phyloP scores from a whole-genome alignment of 768 basidiomycete genomes.

The Boletus vermiculosoides region DNA sequence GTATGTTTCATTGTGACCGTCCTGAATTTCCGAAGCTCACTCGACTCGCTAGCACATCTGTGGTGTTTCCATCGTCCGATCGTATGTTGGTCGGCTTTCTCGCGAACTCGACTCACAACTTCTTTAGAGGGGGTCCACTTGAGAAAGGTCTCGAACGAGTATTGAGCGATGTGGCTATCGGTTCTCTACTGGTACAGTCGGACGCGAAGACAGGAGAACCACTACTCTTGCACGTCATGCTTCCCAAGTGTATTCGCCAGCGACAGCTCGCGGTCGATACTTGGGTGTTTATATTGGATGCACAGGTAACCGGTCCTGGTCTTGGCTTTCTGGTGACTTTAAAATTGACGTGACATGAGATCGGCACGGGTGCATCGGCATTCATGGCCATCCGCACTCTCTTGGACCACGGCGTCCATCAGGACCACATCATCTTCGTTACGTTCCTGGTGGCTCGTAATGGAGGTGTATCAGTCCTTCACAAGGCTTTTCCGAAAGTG shows the following conservation, averaged over 20 bases:
- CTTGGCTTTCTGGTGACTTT: not conserved
- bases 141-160: slow-evolving; percentile 90
- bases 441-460: slow-evolving; percentile 84
- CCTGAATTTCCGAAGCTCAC: not conserved
- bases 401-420: slow-evolving; percentile 86
- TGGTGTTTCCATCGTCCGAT: slow-evolving; percentile 86
- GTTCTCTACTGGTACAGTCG: slow-evolving; percentile 89
- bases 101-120: slow-evolving; percentile 1
- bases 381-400: slow-evolving; percentile 95
- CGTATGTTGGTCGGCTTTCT: slow-evolving; percentile 47
- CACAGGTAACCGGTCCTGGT: slow-evolving; percentile 54
- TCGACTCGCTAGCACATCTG: slow-evolving; percentile 58
- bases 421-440: slow-evolving; percentile 85
- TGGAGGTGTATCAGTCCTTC: slow-evolving; percentile 76
- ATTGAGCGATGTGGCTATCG: slow-evolving; percentile 80
- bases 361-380: slow-evolving; percentile 89
- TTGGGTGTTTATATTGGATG: slow-evolving; percentile 88
- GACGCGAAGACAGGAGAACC: slow-evolving; percentile 86
- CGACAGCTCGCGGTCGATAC: slow-evolving; percentile 62
- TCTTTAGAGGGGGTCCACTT: slow-evolving; percentile 76
- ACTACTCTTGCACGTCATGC: slow-evolving; percentile 73
- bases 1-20: slow-evolving; percentile 35
- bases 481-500: slow-evolving; percentile 81
- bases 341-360: slow-evolving; percentile 42
- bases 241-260: slow-evolving; percentile 72